Evolutionary conservation across 1,139 yeast genomes (phyloP), one percentile per base, ranked within the genome.

Genomic region (Debaryomycetaceae sp.): DNA sequence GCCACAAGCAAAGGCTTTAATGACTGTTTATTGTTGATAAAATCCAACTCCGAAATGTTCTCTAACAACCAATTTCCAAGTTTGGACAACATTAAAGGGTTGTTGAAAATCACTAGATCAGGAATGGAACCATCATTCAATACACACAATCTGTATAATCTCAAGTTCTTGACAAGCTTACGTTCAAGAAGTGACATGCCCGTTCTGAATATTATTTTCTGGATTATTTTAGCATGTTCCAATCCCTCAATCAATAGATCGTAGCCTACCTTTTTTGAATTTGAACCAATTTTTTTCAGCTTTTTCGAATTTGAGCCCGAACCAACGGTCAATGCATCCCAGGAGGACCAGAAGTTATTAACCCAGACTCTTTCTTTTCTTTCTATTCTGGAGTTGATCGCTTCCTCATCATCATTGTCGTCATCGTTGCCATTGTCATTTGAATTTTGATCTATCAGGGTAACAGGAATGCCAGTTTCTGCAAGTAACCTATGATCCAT

Each of bases 51-150:
- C 5, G 95, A 87, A 56, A 93, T 86, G 50, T 89, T 87, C 60
- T 93, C 99, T 40, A 90, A 72, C 6, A 95, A 72, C 99, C 99
- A 95, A 44, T 83, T 78, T 0, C 98, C 98, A 27, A 95, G 69
- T 54, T 95, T 80, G 31, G 89, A 74, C 44, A 95, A 66, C 41
- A 96, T 88, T 47, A 93, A 68, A 4, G 99, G 99, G 61, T 93
- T 95, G 51, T 80, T 79, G 63, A 89, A 91, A 45, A 87, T 68
- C 39, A 76, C 80, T 37, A 89, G 69, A 57, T 89, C 95, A 1
- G 96, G 95, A 1, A 91, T 64, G 40, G 82, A 59, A 37, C 80
- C 96, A 59, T 91, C 98, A 54, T 87, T 87, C 39, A 95, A 68
- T 9, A 93, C 96, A 42, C 96, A 95, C 44, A 93, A 72, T 48